Evolutionary conservation across 805 yeast species (phyloP).

Genomic region (Suhomyces canberraensis): DNA sequence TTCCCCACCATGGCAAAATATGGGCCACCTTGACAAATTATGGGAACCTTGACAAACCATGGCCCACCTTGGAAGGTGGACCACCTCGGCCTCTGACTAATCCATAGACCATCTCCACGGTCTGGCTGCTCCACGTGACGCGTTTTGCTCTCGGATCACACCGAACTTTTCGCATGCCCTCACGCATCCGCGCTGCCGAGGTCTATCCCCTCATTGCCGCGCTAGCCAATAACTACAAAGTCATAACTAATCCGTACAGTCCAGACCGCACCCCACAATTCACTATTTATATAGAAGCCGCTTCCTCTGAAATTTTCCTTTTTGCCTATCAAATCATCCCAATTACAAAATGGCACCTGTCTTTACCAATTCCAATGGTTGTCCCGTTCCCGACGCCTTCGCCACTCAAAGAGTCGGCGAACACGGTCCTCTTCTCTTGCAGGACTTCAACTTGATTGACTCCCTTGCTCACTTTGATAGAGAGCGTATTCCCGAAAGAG

Average conservation of each 20-base stretch:
- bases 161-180: neutral
- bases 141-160: too few species aligned
- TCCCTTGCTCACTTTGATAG: slow-evolving; percentile 58
- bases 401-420: slow-evolving; percentile 53
- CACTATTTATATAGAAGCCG: slow-evolving; percentile 1
- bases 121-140: too few species aligned
- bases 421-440: slow-evolving; percentile 56
- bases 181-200: neutral
- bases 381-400: slow-evolving; percentile 69
- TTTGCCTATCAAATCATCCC: neutral
- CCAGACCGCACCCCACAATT: slow-evolving; percentile 3
- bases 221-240: slow-evolving; percentile 1
- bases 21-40: too few species aligned
- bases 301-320: neutral
- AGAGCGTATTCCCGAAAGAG: slow-evolving; percentile 65
- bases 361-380: slow-evolving; percentile 71
- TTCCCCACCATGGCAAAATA: too few species aligned
- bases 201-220: neutral
- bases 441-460: slow-evolving; percentile 57
- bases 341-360: slow-evolving; percentile 46
- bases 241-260: slow-evolving; percentile 2
- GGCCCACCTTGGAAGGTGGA: too few species aligned
- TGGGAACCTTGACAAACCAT: too few species aligned
- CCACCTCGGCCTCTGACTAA: too few species aligned
- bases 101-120: too few species aligned